Base-by-base conservation (phyloP, 371 early-diverging fungal genomes). In the Encephalitozoon cuniculi region DNA sequence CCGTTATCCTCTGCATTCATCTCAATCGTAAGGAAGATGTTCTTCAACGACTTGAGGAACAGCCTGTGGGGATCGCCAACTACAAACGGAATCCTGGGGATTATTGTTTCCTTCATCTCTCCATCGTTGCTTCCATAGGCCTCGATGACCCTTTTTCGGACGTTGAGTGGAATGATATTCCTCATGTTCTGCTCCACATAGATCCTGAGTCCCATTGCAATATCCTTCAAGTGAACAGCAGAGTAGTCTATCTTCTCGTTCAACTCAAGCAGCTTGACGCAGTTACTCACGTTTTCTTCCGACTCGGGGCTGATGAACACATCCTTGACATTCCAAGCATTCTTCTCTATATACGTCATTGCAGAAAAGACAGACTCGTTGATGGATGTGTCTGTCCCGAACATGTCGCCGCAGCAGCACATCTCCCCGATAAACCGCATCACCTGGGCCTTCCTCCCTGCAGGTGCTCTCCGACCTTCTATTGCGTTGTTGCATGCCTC, bases 11-110 rank as follows among this genome's bases (percentile, higher is more conserved):
- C 23, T 21, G 0, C 26, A 26, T 41, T 40, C 7, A 15, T 15
- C 34, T 59, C 30, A 6, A 59, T 59, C n/a, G 37, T 15, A 30
- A 18, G 34, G 43, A 66, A 66, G 15, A 66, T 40, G 3, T n/a
- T 66, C 26, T 44, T 44, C 34, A 71, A 11, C n/a, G 54, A 55
- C 30, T 55, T 71, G 21, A 72, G 51, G 26, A 72, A 72, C 64
- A 51, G 49, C 52, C 73, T 72, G 41, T 72, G 25, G 11, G 39
- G 11, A 49, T 49, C 54, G 34, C 51, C 51, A 4, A 72, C 2
- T 11, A 72, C 52, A 64, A 72, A 72, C 0, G 73, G 73, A 21
- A 72, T 52, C 40, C 73, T 44, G 15, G 49, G 43, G n/a, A 72
- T 51, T 34, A 72, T 72, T 34, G 37, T 49, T 26, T 64, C 30